Base-by-base conservation (phyloP, 768 basidiomycete species). In the Rossbeevera mucosa region DNA sequence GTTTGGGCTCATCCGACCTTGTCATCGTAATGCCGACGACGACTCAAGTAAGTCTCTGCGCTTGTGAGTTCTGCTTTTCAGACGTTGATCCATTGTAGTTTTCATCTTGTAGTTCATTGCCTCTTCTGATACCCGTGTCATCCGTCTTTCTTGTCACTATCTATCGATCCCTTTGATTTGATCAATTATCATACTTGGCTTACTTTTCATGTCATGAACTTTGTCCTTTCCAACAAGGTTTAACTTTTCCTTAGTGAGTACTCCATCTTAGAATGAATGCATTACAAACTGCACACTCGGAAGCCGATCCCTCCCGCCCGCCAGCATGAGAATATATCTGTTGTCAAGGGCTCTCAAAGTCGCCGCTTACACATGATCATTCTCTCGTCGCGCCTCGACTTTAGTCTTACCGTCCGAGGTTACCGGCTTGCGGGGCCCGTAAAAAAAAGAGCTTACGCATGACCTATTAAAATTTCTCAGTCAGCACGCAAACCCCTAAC, bases 31-130 rank as follows among this genome's bases (percentile, higher is more conserved):
- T 7, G 21, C 48, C 11, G 57, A 62, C 4, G 28, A 58, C 16
- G 67, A 67, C 44, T 52, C 67, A 51, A 65, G 67, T 47, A 25
- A 49, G 67, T 56, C 5, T 13, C 7, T 26, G 6, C 9, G 14
- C 25, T 25, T 30, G 22, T 29, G 22, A 4, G 33, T 36, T 29
- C 14, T 13, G 24, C 50, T 14, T 36, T 36, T 36, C 36, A 16
- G 0, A 36, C 29, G 43, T 25, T 50, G 20, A 6, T 36, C n/a
- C n/a, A 22, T 50, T 20, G 14, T 61, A 62, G 20, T 30, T 62
- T 66, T 33, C 50, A 61, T 8, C 9, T 47, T 24, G 42, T 66
- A 25, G 52, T 42, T 36, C 7, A 3, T 36, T 52, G 16, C 20
- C 25, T 47, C 13, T 28, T 7, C 44, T 21, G 18, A 7, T 48